These are phyloP conservation scores for Lactifluus hygrophoroides DNA, from an alignment of 768 basidiomycete genomes.

Conservation along the genomic window DNA sequence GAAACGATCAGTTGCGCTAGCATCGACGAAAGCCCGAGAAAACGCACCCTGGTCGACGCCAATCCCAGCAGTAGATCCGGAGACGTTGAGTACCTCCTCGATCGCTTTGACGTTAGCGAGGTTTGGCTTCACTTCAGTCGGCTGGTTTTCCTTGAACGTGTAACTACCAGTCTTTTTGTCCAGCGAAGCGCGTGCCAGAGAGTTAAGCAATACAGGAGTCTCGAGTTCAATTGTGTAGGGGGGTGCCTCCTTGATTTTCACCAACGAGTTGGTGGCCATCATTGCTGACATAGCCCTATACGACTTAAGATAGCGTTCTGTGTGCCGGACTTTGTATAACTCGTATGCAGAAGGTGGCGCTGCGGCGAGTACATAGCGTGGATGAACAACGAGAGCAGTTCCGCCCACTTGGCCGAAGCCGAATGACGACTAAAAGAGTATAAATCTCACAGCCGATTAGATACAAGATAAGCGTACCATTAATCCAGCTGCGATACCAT, in stretches of 20 bases:
- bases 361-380: constrained; percentile 82
- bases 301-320: constrained; percentile 53
- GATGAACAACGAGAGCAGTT: constrained; percentile 78
- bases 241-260: constrained; percentile 90
- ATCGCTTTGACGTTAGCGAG: constrained; percentile 60
- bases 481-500: constrained; percentile 79
- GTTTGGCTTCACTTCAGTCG: constrained; percentile 44
- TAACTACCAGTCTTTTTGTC: constrained; percentile 83
- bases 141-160: constrained; percentile 61
- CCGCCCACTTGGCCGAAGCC: constrained; percentile 99
- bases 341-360: constrained; percentile 72
- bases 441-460: constrained; percentile 4
- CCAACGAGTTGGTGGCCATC: constrained; percentile 89
- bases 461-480: constrained; percentile 44
- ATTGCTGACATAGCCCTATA: constrained; percentile 94
- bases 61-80: constrained; percentile 57
- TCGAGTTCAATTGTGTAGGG: constrained; percentile 86
- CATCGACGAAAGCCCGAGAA: constrained; percentile 6
- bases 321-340: constrained; percentile 65
- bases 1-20: background rate
- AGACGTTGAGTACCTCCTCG: constrained; percentile 41
- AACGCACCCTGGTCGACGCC: constrained; percentile 80
- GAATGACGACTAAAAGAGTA: constrained; percentile 66
- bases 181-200: constrained; percentile 75
- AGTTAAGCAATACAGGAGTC: constrained; percentile 80